Percentiles rank a stretch among this genome's conserved stretches.
Evolutionary conservation across 345 rosid genomes (phyloP).

Genomic region (Luvunga scandens): DNA sequence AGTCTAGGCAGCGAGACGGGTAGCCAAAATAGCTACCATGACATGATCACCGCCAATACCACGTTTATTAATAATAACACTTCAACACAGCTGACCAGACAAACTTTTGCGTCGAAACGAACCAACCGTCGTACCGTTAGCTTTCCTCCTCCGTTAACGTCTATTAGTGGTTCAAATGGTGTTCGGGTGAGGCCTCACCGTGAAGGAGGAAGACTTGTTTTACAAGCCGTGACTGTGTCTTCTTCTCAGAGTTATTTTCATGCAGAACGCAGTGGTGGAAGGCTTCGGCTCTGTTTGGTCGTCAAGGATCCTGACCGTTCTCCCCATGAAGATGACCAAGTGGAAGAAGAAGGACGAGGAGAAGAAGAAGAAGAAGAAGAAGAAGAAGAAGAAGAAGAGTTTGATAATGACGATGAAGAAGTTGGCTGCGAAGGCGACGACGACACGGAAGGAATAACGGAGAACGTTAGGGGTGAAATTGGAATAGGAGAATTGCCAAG

Average conservation of each 20-base stretch:
- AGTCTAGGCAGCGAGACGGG: slow-evolving; percentile 84
- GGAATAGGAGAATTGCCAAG: slow-evolving; percentile 33
- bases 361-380: slow-evolving; percentile 18
- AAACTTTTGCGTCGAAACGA: slow-evolving; percentile 4
- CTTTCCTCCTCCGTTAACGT: slow-evolving; percentile 85
- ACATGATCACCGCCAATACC: background rate
- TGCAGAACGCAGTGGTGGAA: slow-evolving; percentile 65
- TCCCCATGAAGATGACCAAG: slow-evolving; percentile 7
- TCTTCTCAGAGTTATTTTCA: slow-evolving; percentile 37
- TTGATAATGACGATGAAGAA: slow-evolving; percentile 14
- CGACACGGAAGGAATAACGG: slow-evolving; percentile 14
- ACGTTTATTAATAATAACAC: background rate
- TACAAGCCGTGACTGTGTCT: slow-evolving; percentile 49
- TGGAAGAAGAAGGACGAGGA: slow-evolving; percentile 11
- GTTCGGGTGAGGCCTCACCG: slow-evolving; percentile 51
- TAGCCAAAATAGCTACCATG: slow-evolving; percentile 25
- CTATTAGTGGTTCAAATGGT: slow-evolving; percentile 44
- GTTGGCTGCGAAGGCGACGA: background rate
- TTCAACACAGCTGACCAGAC: slow-evolving; percentile 4
- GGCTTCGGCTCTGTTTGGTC: slow-evolving; percentile 55
- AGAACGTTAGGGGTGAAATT: slow-evolving; percentile 28
- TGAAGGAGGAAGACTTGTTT: slow-evolving; percentile 71
- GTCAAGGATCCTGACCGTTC: background rate
- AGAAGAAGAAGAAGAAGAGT: background rate
- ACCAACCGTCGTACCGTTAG: slow-evolving; percentile 19